Base-by-base conservation (phyloP, 306 rosid genomes). In the Pyrus pyrifolia region DNA sequence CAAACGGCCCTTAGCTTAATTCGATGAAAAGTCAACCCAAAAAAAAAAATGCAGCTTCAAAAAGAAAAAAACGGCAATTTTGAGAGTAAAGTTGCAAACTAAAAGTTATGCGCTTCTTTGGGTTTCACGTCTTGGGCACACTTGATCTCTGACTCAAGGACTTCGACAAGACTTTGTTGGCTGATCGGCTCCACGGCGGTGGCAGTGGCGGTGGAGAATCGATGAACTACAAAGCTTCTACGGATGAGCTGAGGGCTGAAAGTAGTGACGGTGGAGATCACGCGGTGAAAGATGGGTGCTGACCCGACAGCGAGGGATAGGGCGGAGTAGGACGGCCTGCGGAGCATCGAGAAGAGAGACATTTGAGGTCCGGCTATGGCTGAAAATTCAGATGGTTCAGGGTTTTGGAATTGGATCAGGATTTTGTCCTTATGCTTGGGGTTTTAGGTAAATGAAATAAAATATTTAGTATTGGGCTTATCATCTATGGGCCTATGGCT, bases 301-400 rank as follows among this genome's bases (percentile, higher is more conserved):
- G 91, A 74, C 3, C 81, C 79, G 3, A 23, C 21, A 4, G 30
- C 81, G 4, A 84, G 75, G 42, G 97, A 85, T 8, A 91, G 29
- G 4, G 71, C 78, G 53, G 89, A 74, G n/a, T 83, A 66, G 70
- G 93, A 71, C 11, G 85, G 89, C 27, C 91, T 87, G 77, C 97
- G 97, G 4, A 94, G 88, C 25, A 80, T n/a, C 30, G 91, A 81
- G 87, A 65, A 78, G 49, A 88, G 66, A 33, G 92, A 88, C 95
- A 89, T 92, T 83, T 76, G n/a, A 22, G 15, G 61, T 67, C 22
- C 55, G 31, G 57, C 29, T 53, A 6, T 14, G 66, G 69, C 15
- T 1, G 42, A 11, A 22, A 14, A 11, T 7, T 58, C 21, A 49
- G 55, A 0, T 15, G 57, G 4, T 14, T 4, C 27, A 61, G 77